phyloP scores from a whole-genome alignment of 2,329 filamentous ascomycete species.

The Erysiphe pulchra region DNA sequence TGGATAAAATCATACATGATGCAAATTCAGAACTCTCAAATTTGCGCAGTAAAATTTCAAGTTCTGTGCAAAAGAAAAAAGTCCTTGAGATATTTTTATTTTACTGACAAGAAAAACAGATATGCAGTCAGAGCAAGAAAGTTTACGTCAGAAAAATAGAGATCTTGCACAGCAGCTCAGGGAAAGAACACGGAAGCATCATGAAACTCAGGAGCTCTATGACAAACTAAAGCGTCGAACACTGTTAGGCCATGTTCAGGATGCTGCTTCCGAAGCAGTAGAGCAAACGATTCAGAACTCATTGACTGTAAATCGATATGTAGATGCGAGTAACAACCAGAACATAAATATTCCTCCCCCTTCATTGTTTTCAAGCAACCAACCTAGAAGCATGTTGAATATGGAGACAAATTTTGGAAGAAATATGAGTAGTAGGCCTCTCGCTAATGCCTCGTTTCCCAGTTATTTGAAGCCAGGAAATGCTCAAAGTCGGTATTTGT shows the following conservation, averaged over 20 bases:
- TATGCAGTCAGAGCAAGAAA: constrained; percentile 34
- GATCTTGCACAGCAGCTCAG: constrained; percentile 39
- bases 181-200: constrained; percentile 43
- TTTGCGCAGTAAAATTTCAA: constrained; percentile 36
- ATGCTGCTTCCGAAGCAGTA: constrained; percentile 25
- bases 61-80: constrained; percentile 16
- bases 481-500: constrained; percentile 4
- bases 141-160: constrained; percentile 42
- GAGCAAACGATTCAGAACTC: constrained; percentile 17
- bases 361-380: constrained; percentile 4
- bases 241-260: constrained; percentile 27
- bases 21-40: constrained; percentile 46
- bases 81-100: too few relatives aligned
- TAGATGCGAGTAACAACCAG: constrained; percentile 6
- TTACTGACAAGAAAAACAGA: constrained; percentile 14
- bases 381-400: constrained; percentile 2
- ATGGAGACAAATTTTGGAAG: constrained; percentile 1
- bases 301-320: constrained; percentile 7
- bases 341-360: constrained; percentile 4
- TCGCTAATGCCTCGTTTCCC: constrained; percentile 4
- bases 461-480: constrained; percentile 7
- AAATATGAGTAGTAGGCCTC: neutral
- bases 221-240: constrained; percentile 31
- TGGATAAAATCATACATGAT: constrained; percentile 50
- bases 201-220: constrained; percentile 41